Percentiles rank a stretch among this genome's conserved stretches.
Conservation (phyloP, 441 rosid species). For the Erodium texanum region DNA sequence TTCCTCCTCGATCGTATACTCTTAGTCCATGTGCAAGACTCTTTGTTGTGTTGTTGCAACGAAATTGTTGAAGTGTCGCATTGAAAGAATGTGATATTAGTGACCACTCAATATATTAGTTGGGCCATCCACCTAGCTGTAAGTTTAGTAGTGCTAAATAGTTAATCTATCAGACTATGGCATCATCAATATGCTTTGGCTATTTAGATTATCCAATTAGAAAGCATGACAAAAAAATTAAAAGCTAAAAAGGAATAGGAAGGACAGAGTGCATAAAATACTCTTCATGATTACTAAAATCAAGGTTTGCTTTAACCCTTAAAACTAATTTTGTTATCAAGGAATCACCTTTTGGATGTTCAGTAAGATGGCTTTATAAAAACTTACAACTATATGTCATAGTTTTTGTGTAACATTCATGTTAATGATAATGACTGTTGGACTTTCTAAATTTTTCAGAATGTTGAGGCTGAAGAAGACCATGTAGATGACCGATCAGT, state of each 20-base stretch:
- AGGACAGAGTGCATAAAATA: not conserved
- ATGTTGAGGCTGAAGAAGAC: constrained; percentile 59
- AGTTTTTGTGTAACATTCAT: constrained; percentile 1
- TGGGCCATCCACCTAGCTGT: no score
- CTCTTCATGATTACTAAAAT: not conserved
- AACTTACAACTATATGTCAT: not conserved
- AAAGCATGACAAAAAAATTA: not conserved
- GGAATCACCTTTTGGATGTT: no score
- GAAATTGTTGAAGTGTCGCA: no score
- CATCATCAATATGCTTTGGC: not conserved
- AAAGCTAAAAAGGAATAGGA: not conserved
- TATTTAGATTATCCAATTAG: not conserved
- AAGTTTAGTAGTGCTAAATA: not conserved
- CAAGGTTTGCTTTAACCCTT: not conserved
- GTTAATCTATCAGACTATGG: not conserved
- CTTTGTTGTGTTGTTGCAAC: no score
- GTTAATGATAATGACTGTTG: not conserved
- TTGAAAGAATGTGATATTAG: no score
- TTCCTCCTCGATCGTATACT: no score
- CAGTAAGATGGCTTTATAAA: not conserved
- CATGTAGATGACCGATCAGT: constrained; percentile 77
- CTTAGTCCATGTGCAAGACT: no score
- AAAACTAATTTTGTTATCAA: not conserved
- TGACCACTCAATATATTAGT: no score
- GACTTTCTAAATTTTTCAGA: constrained; percentile 32